Conservation (phyloP, 352 stramenopile genomes). For the Pythium diclinum region DNA sequence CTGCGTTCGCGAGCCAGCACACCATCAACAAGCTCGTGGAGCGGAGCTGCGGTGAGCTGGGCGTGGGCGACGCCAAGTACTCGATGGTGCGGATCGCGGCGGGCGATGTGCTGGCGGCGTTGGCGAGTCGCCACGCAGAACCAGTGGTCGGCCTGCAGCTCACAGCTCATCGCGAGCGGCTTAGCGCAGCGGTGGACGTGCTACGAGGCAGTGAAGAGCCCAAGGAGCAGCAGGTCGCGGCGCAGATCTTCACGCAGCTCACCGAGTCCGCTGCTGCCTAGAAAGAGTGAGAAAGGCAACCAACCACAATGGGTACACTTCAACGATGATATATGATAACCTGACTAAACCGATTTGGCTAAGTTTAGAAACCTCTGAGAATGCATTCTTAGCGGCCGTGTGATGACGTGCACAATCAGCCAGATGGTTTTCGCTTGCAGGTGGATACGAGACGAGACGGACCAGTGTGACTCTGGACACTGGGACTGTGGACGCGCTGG, state of each 20-base stretch:
- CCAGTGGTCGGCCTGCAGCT: conserved; percentile 42
- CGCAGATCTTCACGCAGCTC: conserved; percentile 44
- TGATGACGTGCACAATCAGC: neutral
- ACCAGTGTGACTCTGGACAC: neutral
- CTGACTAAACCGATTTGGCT: neutral
- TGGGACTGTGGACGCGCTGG: neutral
- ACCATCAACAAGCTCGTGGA: conserved; percentile 39
- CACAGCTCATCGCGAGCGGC: conserved; percentile 46
- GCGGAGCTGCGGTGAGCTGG: conserved; percentile 47
- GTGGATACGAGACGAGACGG: neutral
- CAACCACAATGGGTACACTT: neutral
- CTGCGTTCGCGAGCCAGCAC: conserved; percentile 24
- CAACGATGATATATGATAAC: neutral
- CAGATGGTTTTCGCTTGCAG: neutral
- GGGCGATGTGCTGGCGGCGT: conserved; percentile 39
- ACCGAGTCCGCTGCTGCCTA: conserved; percentile 14
- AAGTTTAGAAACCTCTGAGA: neutral
- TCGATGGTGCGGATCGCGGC: conserved; percentile 66
- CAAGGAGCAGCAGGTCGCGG: conserved; percentile 58
- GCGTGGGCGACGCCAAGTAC: conserved; percentile 67
- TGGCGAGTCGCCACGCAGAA: conserved; percentile 37
- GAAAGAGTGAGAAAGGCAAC: conserved; percentile 1
- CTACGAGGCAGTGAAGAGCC: conserved; percentile 54
- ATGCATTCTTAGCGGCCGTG: neutral
- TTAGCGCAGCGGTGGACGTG: conserved; percentile 39